These are phyloP conservation scores for Musa schizocarpa DNA, from an alignment of 176 grass and related monocot species.

Conservation along the genomic window DNA sequence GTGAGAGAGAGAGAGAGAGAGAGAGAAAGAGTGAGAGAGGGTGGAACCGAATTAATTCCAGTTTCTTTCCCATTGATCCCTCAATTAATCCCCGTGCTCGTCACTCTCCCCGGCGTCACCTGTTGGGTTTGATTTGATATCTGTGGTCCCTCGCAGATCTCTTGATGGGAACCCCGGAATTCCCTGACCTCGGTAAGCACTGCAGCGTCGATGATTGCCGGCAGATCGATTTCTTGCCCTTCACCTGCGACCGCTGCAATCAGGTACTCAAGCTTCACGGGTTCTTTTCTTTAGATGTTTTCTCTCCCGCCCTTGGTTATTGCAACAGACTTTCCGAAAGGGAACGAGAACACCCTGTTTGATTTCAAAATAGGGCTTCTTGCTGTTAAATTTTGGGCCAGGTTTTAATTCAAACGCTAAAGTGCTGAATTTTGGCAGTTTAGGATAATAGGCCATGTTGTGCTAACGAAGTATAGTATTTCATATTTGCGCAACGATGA, in stretches of 20 bases:
- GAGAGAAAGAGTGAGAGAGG: no score
- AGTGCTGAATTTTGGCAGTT: neutral
- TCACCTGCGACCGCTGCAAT: constrained; percentile 90
- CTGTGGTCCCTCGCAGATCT: neutral
- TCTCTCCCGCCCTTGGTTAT: no score
- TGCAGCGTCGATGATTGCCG: constrained; percentile 86
- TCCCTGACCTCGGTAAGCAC: constrained; percentile 80
- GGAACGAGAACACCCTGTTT: neutral
- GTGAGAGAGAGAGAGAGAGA: no score
- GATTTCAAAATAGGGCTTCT: neutral
- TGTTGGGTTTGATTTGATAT: no score
- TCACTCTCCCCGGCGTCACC: neutral
- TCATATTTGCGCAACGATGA: no score
- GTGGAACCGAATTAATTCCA: no score
- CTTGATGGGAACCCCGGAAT: constrained; percentile 88
- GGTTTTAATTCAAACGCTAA: neutral
- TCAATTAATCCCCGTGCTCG: no score
- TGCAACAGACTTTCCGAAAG: neutral
- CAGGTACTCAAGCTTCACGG: constrained; percentile 32
- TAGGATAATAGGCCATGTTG: neutral
- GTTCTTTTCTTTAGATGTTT: no score
- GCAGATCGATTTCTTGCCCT: constrained; percentile 94
- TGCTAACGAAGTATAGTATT: neutral
- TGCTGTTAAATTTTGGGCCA: neutral
- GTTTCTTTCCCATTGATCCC: no score